Conservation (phyloP, 1,139 yeast species). For the Pichia terricola region DNA sequence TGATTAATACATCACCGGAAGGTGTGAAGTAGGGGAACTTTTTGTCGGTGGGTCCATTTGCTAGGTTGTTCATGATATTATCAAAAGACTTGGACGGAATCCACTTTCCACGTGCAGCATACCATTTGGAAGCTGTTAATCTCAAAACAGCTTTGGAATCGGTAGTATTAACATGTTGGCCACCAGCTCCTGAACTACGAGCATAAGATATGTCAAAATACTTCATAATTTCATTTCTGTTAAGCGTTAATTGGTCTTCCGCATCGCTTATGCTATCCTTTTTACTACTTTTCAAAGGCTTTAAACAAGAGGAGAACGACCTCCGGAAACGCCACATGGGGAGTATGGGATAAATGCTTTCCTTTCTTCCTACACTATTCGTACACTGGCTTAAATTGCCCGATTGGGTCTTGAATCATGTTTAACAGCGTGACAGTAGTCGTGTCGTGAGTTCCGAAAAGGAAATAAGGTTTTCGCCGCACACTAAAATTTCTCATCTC, state of each 20-base stretch:
- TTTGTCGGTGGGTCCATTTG: conserved; percentile 12
- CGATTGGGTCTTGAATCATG: too few species aligned
- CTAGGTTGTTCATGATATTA: conserved; percentile 30
- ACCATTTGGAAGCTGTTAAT: conserved; percentile 39
- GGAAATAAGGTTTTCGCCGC: too few species aligned
- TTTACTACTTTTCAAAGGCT: not conserved
- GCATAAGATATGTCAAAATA: conserved; percentile 39
- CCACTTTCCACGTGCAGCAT: conserved; percentile 41
- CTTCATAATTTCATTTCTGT: conserved; percentile 8
- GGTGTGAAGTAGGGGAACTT: conserved; percentile 21
- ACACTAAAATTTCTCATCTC: too few species aligned
- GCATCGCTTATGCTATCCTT: not conserved
- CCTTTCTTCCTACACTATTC: too few species aligned
- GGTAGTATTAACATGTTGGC: conserved; percentile 86
- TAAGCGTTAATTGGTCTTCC: not conserved
- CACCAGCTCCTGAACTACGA: conserved; percentile 88
- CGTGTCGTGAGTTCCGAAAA: too few species aligned
- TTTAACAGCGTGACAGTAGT: too few species aligned
- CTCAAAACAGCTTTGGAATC: conserved; percentile 70
- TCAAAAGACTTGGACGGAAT: conserved; percentile 45
- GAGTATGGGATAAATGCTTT: too few species aligned
- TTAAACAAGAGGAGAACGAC: not conserved
- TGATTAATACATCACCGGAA: conserved; percentile 19
- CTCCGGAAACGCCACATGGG: too few species aligned
- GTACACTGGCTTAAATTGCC: too few species aligned